Conservation (phyloP, 202 grass and related monocot genomes). For the Eragrostis tef region DNA sequence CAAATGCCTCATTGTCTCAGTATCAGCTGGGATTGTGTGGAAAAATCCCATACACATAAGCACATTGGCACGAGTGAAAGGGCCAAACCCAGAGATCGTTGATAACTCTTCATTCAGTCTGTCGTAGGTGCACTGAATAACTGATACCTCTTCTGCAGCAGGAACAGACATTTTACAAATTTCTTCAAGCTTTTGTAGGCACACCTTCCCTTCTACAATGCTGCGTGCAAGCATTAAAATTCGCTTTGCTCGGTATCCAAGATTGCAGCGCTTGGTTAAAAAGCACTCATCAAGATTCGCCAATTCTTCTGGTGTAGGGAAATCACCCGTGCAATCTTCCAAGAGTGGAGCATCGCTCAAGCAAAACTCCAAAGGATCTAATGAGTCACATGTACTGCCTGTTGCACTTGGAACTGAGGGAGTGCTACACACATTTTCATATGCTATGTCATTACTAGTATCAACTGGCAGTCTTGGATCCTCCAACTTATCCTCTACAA, state of each 20-base stretch:
- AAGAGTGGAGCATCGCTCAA: neutral
- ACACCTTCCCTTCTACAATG: conserved; percentile 59
- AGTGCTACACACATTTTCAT: conserved; percentile 12
- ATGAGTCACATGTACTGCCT: neutral
- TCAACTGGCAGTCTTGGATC: neutral
- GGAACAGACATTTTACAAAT: conserved; percentile 42
- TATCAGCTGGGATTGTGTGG: conserved; percentile 73
- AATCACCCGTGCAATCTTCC: conserved; percentile 57
- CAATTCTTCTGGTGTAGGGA: conserved; percentile 70
- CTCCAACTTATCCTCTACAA: conserved; percentile 42
- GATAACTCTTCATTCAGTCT: conserved; percentile 59
- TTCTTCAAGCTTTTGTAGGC: conserved; percentile 63
- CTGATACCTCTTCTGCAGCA: conserved; percentile 39
- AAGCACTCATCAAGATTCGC: conserved; percentile 55
- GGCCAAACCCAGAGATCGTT: conserved; percentile 66
- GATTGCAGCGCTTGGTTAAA: conserved; percentile 58
- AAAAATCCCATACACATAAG: conserved; percentile 91
- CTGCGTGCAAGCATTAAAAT: conserved; percentile 72
- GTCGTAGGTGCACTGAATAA: conserved; percentile 43
- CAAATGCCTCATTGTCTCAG: conserved; percentile 79
- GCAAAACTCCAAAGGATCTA: conserved; percentile 30
- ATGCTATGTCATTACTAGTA: neutral
- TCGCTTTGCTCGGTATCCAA: conserved; percentile 73
- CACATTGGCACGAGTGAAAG: conserved; percentile 82
- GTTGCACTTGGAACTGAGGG: conserved; percentile 30